Conservation (phyloP, 768 basidiomycete genomes). For the Boletus fagicola region DNA sequence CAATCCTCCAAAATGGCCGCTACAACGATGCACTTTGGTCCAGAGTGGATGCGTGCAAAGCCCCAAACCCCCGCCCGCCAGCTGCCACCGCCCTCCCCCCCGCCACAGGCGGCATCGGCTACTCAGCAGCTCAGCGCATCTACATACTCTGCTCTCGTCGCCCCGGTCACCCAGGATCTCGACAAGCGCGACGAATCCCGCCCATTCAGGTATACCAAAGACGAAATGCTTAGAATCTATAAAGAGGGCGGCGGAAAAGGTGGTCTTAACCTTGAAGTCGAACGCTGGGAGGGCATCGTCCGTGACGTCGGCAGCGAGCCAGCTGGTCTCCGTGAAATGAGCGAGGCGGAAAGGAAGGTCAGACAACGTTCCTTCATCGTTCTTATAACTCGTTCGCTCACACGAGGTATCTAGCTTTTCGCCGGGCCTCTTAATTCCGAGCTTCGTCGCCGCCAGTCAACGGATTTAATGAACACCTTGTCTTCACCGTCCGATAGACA, state of each 20-base stretch:
- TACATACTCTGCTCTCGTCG: conserved; percentile 64
- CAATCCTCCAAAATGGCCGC: conserved; percentile 45
- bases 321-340: conserved; percentile 72
- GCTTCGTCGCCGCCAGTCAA: conserved; percentile 80
- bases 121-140: conserved; percentile 58
- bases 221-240: conserved; percentile 81
- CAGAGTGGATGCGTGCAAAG: conserved; percentile 91
- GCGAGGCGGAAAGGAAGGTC: conserved; percentile 87
- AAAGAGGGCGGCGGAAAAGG: conserved; percentile 73
- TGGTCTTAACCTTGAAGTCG: conserved; percentile 80
- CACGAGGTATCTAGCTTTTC: conserved; percentile 59
- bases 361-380: conserved; percentile 19
- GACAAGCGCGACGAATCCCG: conserved; percentile 64
- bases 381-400: conserved; percentile 24
- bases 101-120: conserved; percentile 42
- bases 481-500: conserved; percentile 58
- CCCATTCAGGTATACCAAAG: conserved; percentile 86
- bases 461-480: conserved; percentile 64
- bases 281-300: conserved; percentile 87
- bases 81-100: conserved; percentile 60
- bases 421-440: conserved; percentile 81
- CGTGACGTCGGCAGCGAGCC: conserved; percentile 74
- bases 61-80: conserved; percentile 53
- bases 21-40: conserved; percentile 84
- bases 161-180: conserved; percentile 43